Percentiles rank a stretch among this genome's conserved stretches.
Conservation (phyloP, 257 asterid species). For the Petunia axillaris region DNA sequence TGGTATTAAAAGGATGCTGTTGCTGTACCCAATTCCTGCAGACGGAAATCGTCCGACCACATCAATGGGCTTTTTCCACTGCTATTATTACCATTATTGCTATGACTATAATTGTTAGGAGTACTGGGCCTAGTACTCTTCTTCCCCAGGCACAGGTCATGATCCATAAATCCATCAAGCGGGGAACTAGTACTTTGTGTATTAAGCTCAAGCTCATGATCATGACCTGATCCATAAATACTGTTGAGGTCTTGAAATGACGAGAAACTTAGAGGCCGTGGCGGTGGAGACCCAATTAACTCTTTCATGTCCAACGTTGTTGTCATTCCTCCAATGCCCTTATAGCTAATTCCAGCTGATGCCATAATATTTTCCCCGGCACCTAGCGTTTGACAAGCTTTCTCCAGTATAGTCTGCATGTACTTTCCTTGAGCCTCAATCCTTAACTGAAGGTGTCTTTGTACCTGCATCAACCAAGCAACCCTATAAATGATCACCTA, state of each 20-base stretch:
- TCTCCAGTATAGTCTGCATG: constrained; percentile 93
- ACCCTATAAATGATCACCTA: too few relatives aligned
- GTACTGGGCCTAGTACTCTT: constrained; percentile 56
- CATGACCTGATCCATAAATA: constrained; percentile 54
- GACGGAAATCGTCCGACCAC: constrained; percentile 75
- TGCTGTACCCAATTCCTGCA: constrained; percentile 55
- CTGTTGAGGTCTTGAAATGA: constrained; percentile 79
- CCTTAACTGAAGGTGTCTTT: constrained; percentile 91
- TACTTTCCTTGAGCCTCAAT: constrained; percentile 98
- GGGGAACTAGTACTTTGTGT: constrained; percentile 32
- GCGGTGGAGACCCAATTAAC: constrained; percentile 32
- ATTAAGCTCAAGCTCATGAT: constrained; percentile 53
- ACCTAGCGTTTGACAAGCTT: constrained; percentile 94
- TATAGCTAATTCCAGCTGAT: constrained; percentile 50
- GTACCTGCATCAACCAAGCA: constrained; percentile 63
- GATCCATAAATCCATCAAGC: constrained; percentile 44
- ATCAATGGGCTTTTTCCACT: constrained; percentile 60
- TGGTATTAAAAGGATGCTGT: too few relatives aligned
- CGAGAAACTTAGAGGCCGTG: constrained; percentile 47
- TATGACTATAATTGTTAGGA: constrained; percentile 11
- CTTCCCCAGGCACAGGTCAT: constrained; percentile 45
- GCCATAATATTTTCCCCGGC: constrained; percentile 54
- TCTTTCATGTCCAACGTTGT: constrained; percentile 44
- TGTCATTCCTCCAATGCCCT: constrained; percentile 33
- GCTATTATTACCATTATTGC: constrained; percentile 23